phyloP scores from a whole-genome alignment of 2,329 filamentous ascomycete species.

The Penicillium sp. region DNA sequence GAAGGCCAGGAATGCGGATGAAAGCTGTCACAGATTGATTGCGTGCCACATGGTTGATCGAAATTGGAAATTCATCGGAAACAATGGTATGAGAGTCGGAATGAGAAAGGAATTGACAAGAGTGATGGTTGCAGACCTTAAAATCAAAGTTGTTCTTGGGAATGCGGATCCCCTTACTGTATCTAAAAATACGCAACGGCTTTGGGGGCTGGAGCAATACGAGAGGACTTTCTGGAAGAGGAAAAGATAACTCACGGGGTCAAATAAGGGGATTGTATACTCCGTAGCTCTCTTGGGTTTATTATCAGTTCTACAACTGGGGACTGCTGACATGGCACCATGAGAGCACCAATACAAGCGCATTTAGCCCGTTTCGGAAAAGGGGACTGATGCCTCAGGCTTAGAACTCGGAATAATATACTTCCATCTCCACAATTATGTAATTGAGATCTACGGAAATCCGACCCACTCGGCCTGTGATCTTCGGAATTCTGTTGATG shows the following conservation, averaged over 20 bases:
- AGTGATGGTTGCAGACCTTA: constrained; percentile 14
- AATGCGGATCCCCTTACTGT: constrained; percentile 22
- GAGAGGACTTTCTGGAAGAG: constrained; percentile 2
- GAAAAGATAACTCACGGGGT: background rate
- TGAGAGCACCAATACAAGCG: background rate
- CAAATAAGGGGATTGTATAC: background rate
- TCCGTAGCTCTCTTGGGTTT: background rate
- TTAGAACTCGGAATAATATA: background rate
- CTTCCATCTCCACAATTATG: constrained; percentile 3
- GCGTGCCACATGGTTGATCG: constrained; percentile 19
- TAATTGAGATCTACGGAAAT: background rate
- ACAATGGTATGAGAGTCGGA: constrained; percentile 12
- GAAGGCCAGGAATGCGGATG: constrained; percentile 11
- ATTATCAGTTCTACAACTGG: no score
- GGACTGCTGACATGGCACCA: background rate
- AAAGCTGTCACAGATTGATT: constrained; percentile 19
- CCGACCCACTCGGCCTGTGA: no score
- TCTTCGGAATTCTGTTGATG: no score
- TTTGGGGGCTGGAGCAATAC: constrained; percentile 11
- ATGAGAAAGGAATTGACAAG: constrained; percentile 11
- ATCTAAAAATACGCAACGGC: constrained; percentile 21
- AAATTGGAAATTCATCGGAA: constrained; percentile 15
- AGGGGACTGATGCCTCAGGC: constrained; percentile 3
- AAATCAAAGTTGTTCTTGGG: constrained; percentile 12
- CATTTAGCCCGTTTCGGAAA: background rate